Conservation (phyloP, 1,284 basidiomycete species). For the Polyporus tsugae region DNA sequence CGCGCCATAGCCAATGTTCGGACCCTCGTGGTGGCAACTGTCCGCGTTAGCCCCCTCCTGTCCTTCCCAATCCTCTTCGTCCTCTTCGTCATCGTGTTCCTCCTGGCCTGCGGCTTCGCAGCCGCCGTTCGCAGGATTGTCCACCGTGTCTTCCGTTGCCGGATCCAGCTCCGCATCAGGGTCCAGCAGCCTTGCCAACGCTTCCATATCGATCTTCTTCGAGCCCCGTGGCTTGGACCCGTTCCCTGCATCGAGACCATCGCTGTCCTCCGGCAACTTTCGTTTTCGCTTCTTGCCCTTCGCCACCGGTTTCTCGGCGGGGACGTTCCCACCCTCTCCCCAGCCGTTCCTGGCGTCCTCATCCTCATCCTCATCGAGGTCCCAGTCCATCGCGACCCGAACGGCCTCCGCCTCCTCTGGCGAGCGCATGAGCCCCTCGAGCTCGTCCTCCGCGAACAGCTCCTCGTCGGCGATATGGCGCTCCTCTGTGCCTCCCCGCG, state of each 20-base stretch:
- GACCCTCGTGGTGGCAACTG: neutral
- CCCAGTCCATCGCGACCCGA: conserved; percentile 47
- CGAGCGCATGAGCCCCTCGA: conserved; percentile 49
- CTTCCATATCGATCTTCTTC: conserved; percentile 49
- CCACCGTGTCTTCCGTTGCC: neutral
- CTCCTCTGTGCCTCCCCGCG: conserved; percentile 58
- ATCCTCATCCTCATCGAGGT: conserved; percentile 14
- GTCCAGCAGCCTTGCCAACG: conserved; percentile 44
- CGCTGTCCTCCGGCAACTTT: neutral
- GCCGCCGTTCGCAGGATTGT: conserved; percentile 4
- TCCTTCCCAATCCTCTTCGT: conserved; percentile 16
- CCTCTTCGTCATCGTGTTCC: conserved; percentile 23
- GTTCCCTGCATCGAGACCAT: conserved; percentile 13
- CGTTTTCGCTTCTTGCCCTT: conserved; percentile 26
- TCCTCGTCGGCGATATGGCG: conserved; percentile 51
- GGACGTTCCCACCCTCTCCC: conserved; percentile 1
- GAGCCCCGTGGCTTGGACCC: conserved; percentile 33
- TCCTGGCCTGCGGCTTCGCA: conserved; percentile 16
- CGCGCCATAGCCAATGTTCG: neutral
- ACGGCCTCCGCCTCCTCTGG: conserved; percentile 46
- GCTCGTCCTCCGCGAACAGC: conserved; percentile 51
- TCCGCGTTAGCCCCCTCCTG: neutral
- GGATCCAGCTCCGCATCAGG: conserved; percentile 28
- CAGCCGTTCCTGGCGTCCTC: conserved; percentile 8
- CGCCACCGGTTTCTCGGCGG: neutral